These are phyloP conservation scores for Aspergillus floridensis DNA, from an alignment of 2,329 filamentous ascomycete genomes.

Conservation along the genomic window DNA sequence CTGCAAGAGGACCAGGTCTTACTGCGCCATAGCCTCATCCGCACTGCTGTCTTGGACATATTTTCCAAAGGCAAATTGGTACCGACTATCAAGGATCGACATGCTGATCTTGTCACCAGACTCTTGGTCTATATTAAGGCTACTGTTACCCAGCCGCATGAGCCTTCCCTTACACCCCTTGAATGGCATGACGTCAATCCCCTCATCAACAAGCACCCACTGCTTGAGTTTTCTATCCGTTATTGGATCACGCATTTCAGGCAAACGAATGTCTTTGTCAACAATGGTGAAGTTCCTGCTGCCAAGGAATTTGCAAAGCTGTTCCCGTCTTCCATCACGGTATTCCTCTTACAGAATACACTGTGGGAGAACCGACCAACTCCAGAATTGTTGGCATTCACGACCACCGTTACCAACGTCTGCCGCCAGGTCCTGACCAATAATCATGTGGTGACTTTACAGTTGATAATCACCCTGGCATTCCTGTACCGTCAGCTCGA, in stretches of 20 bases:
- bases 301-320: conserved; percentile 47
- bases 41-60: conserved; percentile 30
- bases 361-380: conserved; percentile 45
- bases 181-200: conserved; percentile 25
- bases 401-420: conserved; percentile 29
- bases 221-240: conserved; percentile 48
- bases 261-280: conserved; percentile 25
- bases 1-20: conserved; percentile 35
- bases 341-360: conserved; percentile 49
- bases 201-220: conserved; percentile 35
- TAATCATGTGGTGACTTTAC: conserved; percentile 48
- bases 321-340: conserved; percentile 46
- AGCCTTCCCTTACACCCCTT: conserved; percentile 31
- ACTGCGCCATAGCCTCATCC: conserved; percentile 38
- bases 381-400: conserved; percentile 29
- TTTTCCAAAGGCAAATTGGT: conserved; percentile 33
- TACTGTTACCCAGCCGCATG: conserved; percentile 28
- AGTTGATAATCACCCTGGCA: conserved; percentile 40
- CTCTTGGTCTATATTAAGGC: conserved; percentile 37
- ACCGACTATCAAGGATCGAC: conserved; percentile 31
- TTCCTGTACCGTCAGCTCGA: conserved; percentile 40
- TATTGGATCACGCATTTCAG: conserved; percentile 41
- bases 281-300: conserved; percentile 36
- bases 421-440: conserved; percentile 31
- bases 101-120: conserved; percentile 33